phyloP scores from a whole-genome alignment of 202 grass and related monocot species.

The Panicum virgatum region DNA sequence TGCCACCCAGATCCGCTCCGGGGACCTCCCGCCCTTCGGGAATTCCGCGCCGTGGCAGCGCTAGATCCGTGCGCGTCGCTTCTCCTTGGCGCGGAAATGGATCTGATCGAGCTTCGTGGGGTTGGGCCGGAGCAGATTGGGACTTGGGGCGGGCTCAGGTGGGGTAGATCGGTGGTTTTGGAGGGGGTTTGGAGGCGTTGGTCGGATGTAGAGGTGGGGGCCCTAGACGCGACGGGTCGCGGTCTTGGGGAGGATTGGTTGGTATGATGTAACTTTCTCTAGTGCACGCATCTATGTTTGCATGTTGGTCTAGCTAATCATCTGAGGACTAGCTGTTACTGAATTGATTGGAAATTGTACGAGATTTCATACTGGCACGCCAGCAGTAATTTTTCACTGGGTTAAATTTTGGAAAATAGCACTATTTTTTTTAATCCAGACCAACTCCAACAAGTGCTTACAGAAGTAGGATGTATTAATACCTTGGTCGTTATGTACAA shows the following conservation, averaged over 20 bases:
- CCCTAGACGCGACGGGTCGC: neutral
- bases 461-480: neutral
- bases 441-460: neutral
- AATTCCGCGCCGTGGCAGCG: neutral
- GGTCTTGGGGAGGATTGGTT: neutral
- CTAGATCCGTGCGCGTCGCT: conserved; percentile 27
- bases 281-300: neutral
- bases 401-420: neutral
- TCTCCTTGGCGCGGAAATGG: neutral
- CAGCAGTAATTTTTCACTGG: neutral
- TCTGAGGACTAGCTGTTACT: neutral
- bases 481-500: neutral
- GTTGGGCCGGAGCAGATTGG: neutral
- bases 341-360: neutral
- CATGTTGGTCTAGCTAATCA: neutral
- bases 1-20: conserved; percentile 30
- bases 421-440: neutral
- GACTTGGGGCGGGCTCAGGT: neutral
- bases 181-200: neutral
- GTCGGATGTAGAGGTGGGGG: neutral
- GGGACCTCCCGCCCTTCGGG: neutral
- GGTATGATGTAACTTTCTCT: neutral
- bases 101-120: conserved; percentile 21
- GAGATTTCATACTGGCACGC: neutral
- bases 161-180: conserved; percentile 23